Percentiles rank a stretch among this genome's conserved stretches.
These are phyloP conservation scores for Secale cereale DNA, from an alignment of 176 grass and related monocot genomes.

Conservation along the genomic window DNA sequence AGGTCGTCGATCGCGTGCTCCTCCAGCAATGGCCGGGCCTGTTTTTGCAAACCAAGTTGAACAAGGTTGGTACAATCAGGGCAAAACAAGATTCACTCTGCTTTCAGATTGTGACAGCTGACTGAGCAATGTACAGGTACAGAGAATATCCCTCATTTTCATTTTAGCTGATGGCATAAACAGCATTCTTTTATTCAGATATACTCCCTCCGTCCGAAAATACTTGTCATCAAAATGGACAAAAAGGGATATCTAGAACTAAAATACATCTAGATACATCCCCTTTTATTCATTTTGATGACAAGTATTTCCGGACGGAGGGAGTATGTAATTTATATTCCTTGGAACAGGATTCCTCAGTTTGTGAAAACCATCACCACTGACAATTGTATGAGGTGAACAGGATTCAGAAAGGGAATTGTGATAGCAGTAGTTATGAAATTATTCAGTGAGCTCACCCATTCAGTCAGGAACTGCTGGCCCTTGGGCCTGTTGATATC, in stretches of 20 bases:
- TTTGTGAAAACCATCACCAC: not conserved
- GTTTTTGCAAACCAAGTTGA: not conserved
- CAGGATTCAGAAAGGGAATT: not conserved
- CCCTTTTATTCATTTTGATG: no score
- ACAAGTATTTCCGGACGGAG: no score
- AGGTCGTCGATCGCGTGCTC: conserved; percentile 52
- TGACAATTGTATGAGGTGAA: not conserved
- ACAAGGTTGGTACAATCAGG: not conserved
- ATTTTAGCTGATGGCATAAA: not conserved
- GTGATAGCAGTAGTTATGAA: not conserved
- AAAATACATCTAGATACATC: no score
- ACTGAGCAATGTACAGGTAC: not conserved
- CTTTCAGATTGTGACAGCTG: not conserved
- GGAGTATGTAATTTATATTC: no score
- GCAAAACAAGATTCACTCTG: not conserved
- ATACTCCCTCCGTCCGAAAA: no score
- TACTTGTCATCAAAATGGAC: no score
- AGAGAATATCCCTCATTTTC: not conserved
- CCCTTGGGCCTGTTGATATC: conserved; percentile 95
- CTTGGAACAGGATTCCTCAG: not conserved
- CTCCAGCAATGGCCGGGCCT: conserved; percentile 80
- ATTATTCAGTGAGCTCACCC: conserved; percentile 43
- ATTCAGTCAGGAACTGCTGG: conserved; percentile 97
- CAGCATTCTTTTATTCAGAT: not conserved
- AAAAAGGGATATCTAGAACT: no score